Conservation (phyloP, 495 filamentous ascomycete genomes). For the Lichina pygmaea region DNA sequence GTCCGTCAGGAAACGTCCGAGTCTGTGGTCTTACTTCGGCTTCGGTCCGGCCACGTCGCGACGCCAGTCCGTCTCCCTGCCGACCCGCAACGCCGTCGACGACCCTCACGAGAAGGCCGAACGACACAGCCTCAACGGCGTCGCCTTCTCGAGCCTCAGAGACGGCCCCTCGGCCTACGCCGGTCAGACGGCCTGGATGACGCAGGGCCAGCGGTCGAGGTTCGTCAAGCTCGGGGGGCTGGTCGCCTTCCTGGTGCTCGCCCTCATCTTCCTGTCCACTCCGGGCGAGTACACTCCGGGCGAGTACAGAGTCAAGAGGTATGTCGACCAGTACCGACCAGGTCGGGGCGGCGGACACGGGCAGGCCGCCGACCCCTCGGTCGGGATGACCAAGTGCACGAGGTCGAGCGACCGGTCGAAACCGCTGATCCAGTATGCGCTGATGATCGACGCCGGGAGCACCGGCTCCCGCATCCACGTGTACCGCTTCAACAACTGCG, state of each 20-base stretch:
- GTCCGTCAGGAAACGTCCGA: slow-evolving; percentile 15
- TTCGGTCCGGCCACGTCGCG: slow-evolving; percentile 13
- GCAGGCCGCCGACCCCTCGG: slow-evolving; percentile 25
- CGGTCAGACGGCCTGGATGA: slow-evolving; percentile 21
- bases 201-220: slow-evolving; percentile 20
- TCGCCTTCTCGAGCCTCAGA: background rate
- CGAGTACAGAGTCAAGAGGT: background rate
- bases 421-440: slow-evolving; percentile 83
- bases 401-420: slow-evolving; percentile 61
- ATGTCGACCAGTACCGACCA: background rate
- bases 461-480: slow-evolving; percentile 96
- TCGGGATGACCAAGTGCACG: slow-evolving; percentile 45
- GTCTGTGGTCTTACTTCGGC: slow-evolving; percentile 21
- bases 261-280: slow-evolving; percentile 30
- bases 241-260: slow-evolving; percentile 41
- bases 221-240: slow-evolving; percentile 65
- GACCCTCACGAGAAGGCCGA: slow-evolving; percentile 20
- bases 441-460: slow-evolving; percentile 97
- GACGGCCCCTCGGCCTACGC: slow-evolving; percentile 2
- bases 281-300: background rate
- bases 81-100: slow-evolving; percentile 8
- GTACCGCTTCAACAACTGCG: slow-evolving; percentile 98
- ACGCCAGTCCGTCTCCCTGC: slow-evolving; percentile 14
- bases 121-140: slow-evolving; percentile 7
- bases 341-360: slow-evolving; percentile 14